Percentiles rank a stretch among this genome's conserved stretches.
Evolutionary conservation across 352 stramenopile genomes (phyloP).

Genomic region (Pythium phragmiticola): DNA sequence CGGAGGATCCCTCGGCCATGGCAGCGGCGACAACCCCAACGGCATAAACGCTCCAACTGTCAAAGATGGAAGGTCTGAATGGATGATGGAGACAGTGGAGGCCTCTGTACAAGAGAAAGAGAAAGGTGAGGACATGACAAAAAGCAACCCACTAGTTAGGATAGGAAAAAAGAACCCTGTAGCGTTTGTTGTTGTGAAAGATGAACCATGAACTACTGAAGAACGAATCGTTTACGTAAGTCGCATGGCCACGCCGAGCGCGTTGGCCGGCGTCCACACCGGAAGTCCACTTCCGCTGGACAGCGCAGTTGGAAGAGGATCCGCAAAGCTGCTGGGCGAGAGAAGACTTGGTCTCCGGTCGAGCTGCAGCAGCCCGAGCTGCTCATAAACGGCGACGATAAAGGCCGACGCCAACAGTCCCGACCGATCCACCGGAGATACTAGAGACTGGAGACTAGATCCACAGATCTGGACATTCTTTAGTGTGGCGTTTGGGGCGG

Average conservation of each 20-base stretch:
- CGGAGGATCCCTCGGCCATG: not conserved
- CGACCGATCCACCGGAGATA: constrained; percentile 5
- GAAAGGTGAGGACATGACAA: not conserved
- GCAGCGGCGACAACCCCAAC: constrained; percentile 15
- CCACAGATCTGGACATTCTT: not conserved
- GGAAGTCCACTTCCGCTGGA: not conserved
- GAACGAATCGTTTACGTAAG: not conserved
- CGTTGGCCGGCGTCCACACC: constrained; percentile 10
- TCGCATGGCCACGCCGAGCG: constrained; percentile 15
- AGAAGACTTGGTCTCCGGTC: not conserved
- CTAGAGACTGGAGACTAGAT: not conserved
- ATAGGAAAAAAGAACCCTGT: constrained; percentile 11
- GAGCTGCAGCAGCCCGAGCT: constrained; percentile 30
- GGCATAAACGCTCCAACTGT: not conserved
- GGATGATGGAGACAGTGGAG: not conserved
- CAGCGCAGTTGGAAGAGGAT: not conserved
- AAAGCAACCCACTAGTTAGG: constrained; percentile 16
- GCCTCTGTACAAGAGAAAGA: not conserved
- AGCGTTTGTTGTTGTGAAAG: constrained; percentile 8
- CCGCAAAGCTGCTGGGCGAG: not conserved
- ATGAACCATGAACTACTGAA: constrained; percentile 4
- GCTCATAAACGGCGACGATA: constrained; percentile 46
- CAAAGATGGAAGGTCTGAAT: not conserved
- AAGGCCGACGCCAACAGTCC: constrained; percentile 35
- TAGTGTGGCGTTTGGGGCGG: not conserved